Evolutionary conservation across 2,329 filamentous ascomycete species (phyloP), one percentile per base, ranked within the genome.

Genomic region (Metarhizium album): DNA sequence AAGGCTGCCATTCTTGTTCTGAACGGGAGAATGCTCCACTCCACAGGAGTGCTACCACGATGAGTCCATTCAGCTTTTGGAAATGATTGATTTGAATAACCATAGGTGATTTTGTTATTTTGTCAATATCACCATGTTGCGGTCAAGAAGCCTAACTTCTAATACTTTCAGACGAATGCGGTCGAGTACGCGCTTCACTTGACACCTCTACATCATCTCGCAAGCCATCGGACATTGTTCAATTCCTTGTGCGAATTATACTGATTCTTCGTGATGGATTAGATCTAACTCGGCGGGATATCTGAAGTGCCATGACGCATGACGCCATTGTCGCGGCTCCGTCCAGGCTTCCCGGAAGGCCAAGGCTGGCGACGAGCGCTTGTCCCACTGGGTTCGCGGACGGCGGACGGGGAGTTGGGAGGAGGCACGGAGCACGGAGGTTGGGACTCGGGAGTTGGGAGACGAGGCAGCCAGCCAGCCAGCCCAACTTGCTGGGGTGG

Each of bases 301-400:
- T 42, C 20, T 35, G 27, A 31, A 35, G 42, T 51, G 55, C 56
- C 54, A 59, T 57, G 59, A 55, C 57, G 60, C 54, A 59, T 57
- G 59, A 55, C 57, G 60, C 56, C 54, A 62, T 55, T 55, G 52
- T 57, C 57, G 59, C 57, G 58, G 57, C 59, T 58, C 58, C 58
- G 47, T 40, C 58, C 55, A 57, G 61, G 56, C 55, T 58, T 53
- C 54, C 54, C 54, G 54, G 47, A 5, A 5, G 14, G 11, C 60
- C 45, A 62, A 61, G 61, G 61, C 60, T 62, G 60, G 40, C 16
- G 38, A 42, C 20, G 38, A 49, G 9, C 37, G 46, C 43, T 46
- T 49, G 51, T 52, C 51, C 51, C 51, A 49, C 50, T 20, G 18
- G 23, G 42, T 29, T 18, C 13, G 16, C 7, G 38, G 16, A 42